Percentiles rank a stretch among this genome's conserved stretches.
Conservation (phyloP, 2,329 filamentous ascomycete species). For the Dothideomycetes sp. region DNA sequence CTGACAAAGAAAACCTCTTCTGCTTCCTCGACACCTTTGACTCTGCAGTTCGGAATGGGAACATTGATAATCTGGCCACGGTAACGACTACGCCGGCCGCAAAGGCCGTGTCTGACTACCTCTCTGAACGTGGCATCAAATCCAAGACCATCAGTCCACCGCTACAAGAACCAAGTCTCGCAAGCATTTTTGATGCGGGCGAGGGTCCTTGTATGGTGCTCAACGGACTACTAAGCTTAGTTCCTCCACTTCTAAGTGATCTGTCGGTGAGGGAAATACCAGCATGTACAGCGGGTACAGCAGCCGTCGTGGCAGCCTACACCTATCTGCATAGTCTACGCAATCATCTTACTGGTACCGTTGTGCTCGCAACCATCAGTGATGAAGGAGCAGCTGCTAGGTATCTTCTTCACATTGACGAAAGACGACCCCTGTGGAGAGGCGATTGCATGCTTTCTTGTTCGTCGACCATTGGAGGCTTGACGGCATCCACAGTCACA, state of each 20-base stretch:
- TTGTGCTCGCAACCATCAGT: not conserved
- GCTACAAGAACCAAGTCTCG: not conserved
- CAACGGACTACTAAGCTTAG: not conserved
- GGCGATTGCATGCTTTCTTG: slow-evolving; percentile 7
- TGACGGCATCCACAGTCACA: not conserved
- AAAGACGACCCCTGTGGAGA: not conserved
- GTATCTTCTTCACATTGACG: slow-evolving; percentile 2
- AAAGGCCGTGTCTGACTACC: not conserved
- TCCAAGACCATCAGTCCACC: not conserved
- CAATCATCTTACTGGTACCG: slow-evolving; percentile 1
- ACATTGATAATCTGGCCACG: not conserved
- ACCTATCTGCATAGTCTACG: slow-evolving; percentile 1
- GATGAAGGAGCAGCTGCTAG: not conserved
- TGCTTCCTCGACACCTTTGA: slow-evolving; percentile 4
- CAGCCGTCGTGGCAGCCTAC: slow-evolving; percentile 6
- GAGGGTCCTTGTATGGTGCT: slow-evolving; percentile 9
- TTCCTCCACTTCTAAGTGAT: not conserved
- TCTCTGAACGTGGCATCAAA: not conserved
- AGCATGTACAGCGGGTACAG: not conserved
- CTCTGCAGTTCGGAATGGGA: not conserved
- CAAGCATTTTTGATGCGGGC: slow-evolving; percentile 3
- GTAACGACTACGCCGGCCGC: not conserved
- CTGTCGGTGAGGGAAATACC: not conserved
- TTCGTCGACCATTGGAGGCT: not conserved
- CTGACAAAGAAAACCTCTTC: not conserved